Percentiles rank a stretch among this genome's conserved stretches.
Evolutionary conservation across 805 yeast species (phyloP).

Genomic region (Teunomyces lycoperdinae): DNA sequence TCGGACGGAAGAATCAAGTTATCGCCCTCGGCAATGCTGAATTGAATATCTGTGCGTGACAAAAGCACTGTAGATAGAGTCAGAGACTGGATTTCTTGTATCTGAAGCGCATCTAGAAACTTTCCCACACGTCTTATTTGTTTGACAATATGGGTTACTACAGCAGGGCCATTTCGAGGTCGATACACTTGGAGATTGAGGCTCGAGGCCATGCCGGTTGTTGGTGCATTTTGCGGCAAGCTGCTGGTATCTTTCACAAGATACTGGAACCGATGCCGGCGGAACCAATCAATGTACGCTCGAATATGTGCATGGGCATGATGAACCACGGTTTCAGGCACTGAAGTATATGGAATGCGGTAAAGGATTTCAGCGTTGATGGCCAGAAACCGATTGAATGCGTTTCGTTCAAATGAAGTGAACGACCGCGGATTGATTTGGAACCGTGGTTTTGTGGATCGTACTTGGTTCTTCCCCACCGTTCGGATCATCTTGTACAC

Average conservation of each 20-base stretch:
- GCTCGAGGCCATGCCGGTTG: background rate
- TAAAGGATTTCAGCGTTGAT: background rate
- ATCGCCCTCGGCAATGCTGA: conserved; percentile 4
- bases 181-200: background rate
- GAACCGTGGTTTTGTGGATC: background rate
- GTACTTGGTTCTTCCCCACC: background rate
- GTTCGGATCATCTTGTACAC: background rate
- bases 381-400: background rate
- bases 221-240: background rate
- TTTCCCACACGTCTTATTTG: conserved; percentile 3
- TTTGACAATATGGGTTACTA: conserved; percentile 3
- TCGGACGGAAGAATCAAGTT: conserved; percentile 4
- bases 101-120: conserved; percentile 8
- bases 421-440: background rate
- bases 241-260: background rate
- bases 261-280: conserved; percentile 8
- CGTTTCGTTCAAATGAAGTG: background rate
- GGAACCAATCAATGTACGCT: conserved; percentile 9
- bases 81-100: background rate
- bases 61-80: background rate
- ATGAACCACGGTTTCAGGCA: background rate
- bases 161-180: background rate
- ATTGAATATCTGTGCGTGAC: conserved; percentile 7
- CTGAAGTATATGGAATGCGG: conserved; percentile 1
- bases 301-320: background rate